Base-by-base conservation (phyloP, 2,329 filamentous ascomycete species). In the Neonectria faginata region DNA sequence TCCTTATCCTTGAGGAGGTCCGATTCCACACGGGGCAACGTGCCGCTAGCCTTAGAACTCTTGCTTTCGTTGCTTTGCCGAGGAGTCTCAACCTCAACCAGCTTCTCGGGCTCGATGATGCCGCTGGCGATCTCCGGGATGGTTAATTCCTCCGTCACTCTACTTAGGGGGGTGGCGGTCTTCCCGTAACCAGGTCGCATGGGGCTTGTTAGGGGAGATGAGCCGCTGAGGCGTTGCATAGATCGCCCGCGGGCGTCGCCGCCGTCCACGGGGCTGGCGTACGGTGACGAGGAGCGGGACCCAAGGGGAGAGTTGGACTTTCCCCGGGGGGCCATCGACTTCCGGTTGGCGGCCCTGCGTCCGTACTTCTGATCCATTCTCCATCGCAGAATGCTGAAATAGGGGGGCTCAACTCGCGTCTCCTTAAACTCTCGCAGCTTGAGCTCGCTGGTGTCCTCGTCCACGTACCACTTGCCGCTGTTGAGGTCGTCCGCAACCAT, bases 331-430 rank as follows among this genome's bases (percentile, higher is more conserved):
- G 77, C 81, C 70, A 81, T 80, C 1, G 88, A 89, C 67, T 80
- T 85, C 64, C 88, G 84, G 77, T 86, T 86, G 57, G 79, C 79
- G 44, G 79, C 78, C 36, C 85, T 83, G 64, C 96, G 86, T 52
- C 95, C 95, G 78, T 96, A 92, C 82, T 97, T 98, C 79, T 98
- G 95, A 77, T 99, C 96, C 81, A 92, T 90, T 76, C 96, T 90
- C 94, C 96, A 98, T 71, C 96, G 88, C 73, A 99, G 83, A 75
- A 99, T 97, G 76, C 97, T 95, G 76, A 99, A 90, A 79, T 98
- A 99, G 27, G 91, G 86, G 20, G 96, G 96, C 80, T 98, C 95
- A 59, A 97, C 92, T 59, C 93, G 93, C 70, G 91, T 88, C 57
- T 90, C 87, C 84, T 93, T 96, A 84, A 98, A 98, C 78, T 97